These are phyloP conservation scores for Cladosporium sp. DNA, from an alignment of 2,329 filamentous ascomycete species.

Conservation along the genomic window DNA sequence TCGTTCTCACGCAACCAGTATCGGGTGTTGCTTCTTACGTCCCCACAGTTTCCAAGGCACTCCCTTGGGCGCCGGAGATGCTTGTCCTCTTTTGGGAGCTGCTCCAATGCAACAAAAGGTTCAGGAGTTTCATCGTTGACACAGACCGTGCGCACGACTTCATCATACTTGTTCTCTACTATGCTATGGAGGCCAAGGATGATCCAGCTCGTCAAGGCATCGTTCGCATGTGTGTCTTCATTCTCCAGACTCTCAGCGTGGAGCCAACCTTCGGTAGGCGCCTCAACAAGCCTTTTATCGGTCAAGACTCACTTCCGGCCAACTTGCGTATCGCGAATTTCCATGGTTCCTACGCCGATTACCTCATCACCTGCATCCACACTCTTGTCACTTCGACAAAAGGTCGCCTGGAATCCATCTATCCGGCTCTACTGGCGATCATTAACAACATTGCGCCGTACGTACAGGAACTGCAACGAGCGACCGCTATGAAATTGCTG, in stretches of 20 bases:
- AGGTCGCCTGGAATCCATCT: conserved; percentile 84
- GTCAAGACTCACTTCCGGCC: conserved; percentile 79
- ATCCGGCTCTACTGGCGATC: conserved; percentile 85
- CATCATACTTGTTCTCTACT: conserved; percentile 83
- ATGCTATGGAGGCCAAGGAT: conserved; percentile 82
- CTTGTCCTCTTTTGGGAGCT: conserved; percentile 98
- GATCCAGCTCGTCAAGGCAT: conserved; percentile 87
- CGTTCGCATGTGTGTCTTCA: conserved; percentile 95
- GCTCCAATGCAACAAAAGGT: conserved; percentile 95
- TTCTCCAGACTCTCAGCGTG: conserved; percentile 90
- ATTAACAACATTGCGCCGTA: conserved; percentile 92
- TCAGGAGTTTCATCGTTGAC: conserved; percentile 94
- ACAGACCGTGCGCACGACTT: conserved; percentile 93
- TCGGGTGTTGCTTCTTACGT: conserved; percentile 86
- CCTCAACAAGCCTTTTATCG: conserved; percentile 83
- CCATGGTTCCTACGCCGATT: conserved; percentile 87
- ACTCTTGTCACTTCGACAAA: conserved; percentile 87
- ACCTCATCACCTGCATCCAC: conserved; percentile 72
- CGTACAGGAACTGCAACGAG: conserved; percentile 68
- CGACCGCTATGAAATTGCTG: conserved; percentile 75
- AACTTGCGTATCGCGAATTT: conserved; percentile 82
- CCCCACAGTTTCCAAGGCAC: conserved; percentile 72
- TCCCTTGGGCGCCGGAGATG: conserved; percentile 90
- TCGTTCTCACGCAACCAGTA: conserved; percentile 83
- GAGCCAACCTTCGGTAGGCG: conserved; percentile 87